Conservation (phyloP, 768 basidiomycete species). For the Boletus patriciae region DNA sequence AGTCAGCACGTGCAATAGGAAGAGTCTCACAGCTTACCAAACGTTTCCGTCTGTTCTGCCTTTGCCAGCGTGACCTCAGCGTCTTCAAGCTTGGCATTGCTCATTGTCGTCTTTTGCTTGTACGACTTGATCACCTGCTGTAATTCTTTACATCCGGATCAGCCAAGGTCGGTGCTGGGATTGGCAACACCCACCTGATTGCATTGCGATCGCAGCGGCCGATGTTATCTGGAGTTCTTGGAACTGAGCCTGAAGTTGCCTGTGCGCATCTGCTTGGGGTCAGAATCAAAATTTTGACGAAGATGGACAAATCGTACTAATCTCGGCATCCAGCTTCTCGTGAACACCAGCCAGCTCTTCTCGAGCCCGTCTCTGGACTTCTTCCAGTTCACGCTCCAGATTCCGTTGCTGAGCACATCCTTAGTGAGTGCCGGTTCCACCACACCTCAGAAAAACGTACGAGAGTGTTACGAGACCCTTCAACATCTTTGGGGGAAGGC, state of each 20-base stretch:
- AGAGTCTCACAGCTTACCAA: conserved; percentile 42
- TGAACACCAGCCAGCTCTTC: conserved; percentile 58
- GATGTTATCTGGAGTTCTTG: conserved; percentile 65
- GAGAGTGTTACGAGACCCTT: conserved; percentile 69
- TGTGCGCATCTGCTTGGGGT: conserved; percentile 49
- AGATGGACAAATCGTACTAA: conserved; percentile 43
- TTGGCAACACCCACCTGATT: conserved; percentile 45
- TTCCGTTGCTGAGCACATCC: conserved; percentile 49
- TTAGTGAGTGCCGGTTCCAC: neutral
- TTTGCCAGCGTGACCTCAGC: conserved; percentile 69
- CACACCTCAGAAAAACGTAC: conserved; percentile 37
- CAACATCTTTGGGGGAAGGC: conserved; percentile 44
- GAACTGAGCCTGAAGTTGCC: conserved; percentile 56
- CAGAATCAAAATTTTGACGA: neutral
- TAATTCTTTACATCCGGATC: conserved; percentile 44
- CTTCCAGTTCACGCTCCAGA: conserved; percentile 63
- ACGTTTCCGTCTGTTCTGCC: conserved; percentile 60
- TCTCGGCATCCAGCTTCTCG: conserved; percentile 55
- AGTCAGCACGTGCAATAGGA: conserved; percentile 11
- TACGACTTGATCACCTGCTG: conserved; percentile 64
- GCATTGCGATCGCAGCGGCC: conserved; percentile 57
- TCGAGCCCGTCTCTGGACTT: conserved; percentile 58
- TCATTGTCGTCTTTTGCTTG: conserved; percentile 59
- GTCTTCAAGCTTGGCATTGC: conserved; percentile 61
- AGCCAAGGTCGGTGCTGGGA: neutral